A percentile compares a stretch with the other conserved stretches of the same genome.
These are phyloP conservation scores for Erodium texanum DNA, from an alignment of 441 rosid species.

Conservation along the genomic window DNA sequence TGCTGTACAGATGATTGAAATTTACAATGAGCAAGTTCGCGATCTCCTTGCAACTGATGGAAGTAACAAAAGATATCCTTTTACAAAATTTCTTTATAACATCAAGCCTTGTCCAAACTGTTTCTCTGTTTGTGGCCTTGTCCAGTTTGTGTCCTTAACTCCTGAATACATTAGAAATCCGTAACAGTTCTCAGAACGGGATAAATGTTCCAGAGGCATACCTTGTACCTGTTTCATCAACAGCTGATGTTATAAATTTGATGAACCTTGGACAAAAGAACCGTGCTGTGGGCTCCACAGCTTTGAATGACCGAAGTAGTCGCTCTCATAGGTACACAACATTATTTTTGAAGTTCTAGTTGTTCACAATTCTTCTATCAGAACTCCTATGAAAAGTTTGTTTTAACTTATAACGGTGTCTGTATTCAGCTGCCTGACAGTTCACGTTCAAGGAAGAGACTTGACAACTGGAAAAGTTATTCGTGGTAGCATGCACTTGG, in stretches of 20 bases:
- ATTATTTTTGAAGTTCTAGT: not conserved
- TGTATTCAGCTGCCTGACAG: not conserved
- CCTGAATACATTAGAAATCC: constrained; percentile 47
- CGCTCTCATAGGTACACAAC: constrained; percentile 73
- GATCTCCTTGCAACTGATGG: constrained; percentile 40
- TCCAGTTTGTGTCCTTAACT: constrained; percentile 28
- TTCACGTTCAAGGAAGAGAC: constrained; percentile 47
- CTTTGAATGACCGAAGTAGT: constrained; percentile 91
- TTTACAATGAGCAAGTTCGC: constrained; percentile 75
- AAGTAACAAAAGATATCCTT: constrained; percentile 60
- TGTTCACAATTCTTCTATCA: too few relatives aligned
- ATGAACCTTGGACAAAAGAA: constrained; percentile 77
- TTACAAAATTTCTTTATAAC: not conserved
- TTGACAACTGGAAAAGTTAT: constrained; percentile 46
- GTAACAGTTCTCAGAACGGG: constrained; percentile 61
- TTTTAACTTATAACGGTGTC: not conserved
- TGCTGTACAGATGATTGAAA: constrained; percentile 75
- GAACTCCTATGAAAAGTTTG: too few relatives aligned
- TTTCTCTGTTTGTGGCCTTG: constrained; percentile 41
- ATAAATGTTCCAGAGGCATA: constrained; percentile 93
- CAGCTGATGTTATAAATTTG: constrained; percentile 69
- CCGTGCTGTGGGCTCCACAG: constrained; percentile 86
- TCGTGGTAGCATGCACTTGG: constrained; percentile 80
- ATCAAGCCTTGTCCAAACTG: too few relatives aligned
- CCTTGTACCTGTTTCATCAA: constrained; percentile 70